Evolutionary conservation across 2,329 filamentous ascomycete genomes (phyloP).

Genomic region (Lachnellula arida): DNA sequence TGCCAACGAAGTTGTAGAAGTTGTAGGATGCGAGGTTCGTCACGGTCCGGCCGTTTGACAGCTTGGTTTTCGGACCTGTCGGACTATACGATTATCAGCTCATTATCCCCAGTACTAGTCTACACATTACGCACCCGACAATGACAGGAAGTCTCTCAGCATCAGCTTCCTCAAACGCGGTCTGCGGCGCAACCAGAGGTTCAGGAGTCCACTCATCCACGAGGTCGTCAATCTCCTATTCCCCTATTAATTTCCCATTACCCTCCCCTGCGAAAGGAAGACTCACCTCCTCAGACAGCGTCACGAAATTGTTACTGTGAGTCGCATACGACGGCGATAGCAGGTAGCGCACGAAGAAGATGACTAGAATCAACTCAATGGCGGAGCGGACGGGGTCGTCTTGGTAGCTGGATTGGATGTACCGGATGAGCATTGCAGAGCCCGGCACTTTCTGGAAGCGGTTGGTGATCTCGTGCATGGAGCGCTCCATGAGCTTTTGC

Average conservation of each 20-base stretch:
- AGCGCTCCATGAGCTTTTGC: constrained; percentile 48
- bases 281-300: constrained; percentile 71
- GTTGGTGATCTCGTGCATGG: constrained; percentile 49
- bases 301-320: constrained; percentile 82
- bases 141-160: constrained; percentile 83
- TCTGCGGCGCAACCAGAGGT: constrained; percentile 73
- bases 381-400: constrained; percentile 91
- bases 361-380: constrained; percentile 86
- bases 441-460: constrained; percentile 89
- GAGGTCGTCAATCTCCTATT: constrained; percentile 85
- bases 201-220: constrained; percentile 97
- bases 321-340: constrained; percentile 90
- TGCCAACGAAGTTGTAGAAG: constrained; percentile 94
- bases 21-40: constrained; percentile 94
- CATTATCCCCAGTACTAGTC: not conserved
- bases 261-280: not conserved
- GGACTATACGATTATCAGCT: constrained; percentile 49
- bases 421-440: constrained; percentile 88
- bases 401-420: constrained; percentile 96
- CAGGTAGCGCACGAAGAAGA: constrained; percentile 93
- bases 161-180: constrained; percentile 71
- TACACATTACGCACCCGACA: constrained; percentile 60
- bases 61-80: constrained; percentile 83
- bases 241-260: constrained; percentile 1
- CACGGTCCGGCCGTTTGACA: constrained; percentile 83